phyloP scores from a whole-genome alignment of 345 rosid genomes.

The Camelina sativa region DNA sequence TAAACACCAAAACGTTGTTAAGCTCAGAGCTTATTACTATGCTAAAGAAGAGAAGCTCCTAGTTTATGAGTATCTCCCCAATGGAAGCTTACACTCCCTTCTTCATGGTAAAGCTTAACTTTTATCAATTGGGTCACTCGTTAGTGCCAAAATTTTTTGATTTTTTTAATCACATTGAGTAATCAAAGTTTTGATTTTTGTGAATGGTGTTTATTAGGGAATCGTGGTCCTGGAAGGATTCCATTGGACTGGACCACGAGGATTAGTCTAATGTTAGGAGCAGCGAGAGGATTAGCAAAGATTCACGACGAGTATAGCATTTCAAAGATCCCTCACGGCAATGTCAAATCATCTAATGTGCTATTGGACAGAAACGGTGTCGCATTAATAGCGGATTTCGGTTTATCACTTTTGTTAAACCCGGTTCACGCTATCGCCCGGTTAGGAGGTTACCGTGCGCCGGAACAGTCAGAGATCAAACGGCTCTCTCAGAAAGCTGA shows the following conservation, averaged over 20 bases:
- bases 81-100: slow-evolving; percentile 83
- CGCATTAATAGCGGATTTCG: slow-evolving; percentile 86
- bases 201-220: slow-evolving; percentile 46
- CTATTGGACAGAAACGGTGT: slow-evolving; percentile 85
- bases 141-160: not conserved
- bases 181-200: not conserved
- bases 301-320: slow-evolving; percentile 72
- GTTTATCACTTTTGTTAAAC: slow-evolving; percentile 78
- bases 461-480: slow-evolving; percentile 83
- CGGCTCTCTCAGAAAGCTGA: slow-evolving; percentile 85
- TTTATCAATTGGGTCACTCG: slow-evolving; percentile 1
- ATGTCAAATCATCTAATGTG: slow-evolving; percentile 81
- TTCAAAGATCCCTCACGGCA: slow-evolving; percentile 84
- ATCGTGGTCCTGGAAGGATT: slow-evolving; percentile 86
- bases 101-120: slow-evolving; percentile 70
- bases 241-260: slow-evolving; percentile 99
- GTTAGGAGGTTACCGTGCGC: slow-evolving; percentile 92
- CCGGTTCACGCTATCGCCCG: slow-evolving; percentile 89
- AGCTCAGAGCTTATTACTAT: slow-evolving; percentile 82
- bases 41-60: slow-evolving; percentile 95
- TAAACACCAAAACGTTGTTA: slow-evolving; percentile 74
- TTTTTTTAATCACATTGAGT: not conserved
- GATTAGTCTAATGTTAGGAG: slow-evolving; percentile 83
- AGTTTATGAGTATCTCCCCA: slow-evolving; percentile 88
- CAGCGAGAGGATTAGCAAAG: slow-evolving; percentile 84